Evolutionary conservation across 257 asterid genomes (phyloP).

Genomic region (Marsdenia floribunda): DNA sequence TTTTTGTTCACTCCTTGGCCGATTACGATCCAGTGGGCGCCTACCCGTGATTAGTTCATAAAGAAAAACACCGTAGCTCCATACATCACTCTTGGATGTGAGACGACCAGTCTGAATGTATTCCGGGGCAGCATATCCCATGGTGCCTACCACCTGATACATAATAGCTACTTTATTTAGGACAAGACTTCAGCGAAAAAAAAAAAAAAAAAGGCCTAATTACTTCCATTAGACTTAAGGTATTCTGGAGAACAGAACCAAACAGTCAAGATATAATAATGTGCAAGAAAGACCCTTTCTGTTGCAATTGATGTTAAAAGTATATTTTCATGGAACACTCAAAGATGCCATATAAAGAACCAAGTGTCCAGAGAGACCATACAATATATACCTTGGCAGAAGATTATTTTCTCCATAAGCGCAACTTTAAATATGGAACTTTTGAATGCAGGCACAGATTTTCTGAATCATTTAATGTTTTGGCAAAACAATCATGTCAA

Average conservation of each 20-base stretch:
- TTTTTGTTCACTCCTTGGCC: conserved; percentile 82
- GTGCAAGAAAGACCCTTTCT: neutral
- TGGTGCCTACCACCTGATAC: conserved; percentile 81
- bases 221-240: neutral
- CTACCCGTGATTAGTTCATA: conserved; percentile 91
- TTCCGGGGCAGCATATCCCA: conserved; percentile 98
- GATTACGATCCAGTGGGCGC: conserved; percentile 75
- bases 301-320: neutral
- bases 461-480: neutral
- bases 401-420: neutral
- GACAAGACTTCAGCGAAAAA: neutral
- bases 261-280: neutral
- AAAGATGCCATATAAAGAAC: neutral
- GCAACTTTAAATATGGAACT: neutral
- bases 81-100: conserved; percentile 82
- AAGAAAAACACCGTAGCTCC: conserved; percentile 94
- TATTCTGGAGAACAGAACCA: neutral
- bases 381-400: neutral
- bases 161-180: neutral
- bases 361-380: neutral
- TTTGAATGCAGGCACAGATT: neutral
- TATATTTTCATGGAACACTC: neutral
- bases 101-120: conserved; percentile 90
- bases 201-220: neutral
- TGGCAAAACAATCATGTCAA: neutral